A percentile compares a stretch with the other conserved stretches of the same genome.
Evolutionary conservation across 2,329 filamentous ascomycete genomes (phyloP).

Genomic region (Fusarium albosuccineum): DNA sequence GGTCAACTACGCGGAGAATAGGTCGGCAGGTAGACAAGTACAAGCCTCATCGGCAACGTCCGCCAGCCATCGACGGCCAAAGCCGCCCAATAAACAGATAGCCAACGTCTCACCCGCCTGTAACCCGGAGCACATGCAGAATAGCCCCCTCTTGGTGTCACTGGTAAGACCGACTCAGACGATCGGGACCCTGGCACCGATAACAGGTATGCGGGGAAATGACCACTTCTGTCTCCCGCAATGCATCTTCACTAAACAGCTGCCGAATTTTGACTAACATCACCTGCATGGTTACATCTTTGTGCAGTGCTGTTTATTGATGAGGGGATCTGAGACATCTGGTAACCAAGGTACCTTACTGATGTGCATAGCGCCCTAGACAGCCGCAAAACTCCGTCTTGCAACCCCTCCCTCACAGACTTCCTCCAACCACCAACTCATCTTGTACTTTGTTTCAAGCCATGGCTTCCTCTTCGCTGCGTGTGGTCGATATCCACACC

Average conservation of each 20-base stretch:
- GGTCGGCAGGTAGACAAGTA: neutral
- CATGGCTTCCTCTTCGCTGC: constrained; percentile 53
- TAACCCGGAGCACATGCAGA: no score
- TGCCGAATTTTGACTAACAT: neutral
- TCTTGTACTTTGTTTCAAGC: neutral
- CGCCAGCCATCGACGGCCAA: constrained; percentile 6
- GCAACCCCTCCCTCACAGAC: neutral
- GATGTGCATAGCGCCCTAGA: neutral
- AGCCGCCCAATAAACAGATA: neutral
- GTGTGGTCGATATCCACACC: constrained; percentile 75
- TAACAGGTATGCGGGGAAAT: constrained; percentile 27
- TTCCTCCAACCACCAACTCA: neutral
- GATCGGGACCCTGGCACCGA: constrained; percentile 21
- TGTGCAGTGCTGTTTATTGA: constrained; percentile 18
- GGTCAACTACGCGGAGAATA: no score
- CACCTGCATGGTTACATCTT: neutral
- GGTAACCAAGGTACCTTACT: constrained; percentile 10
- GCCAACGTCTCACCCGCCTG: no score
- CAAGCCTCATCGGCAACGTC: neutral
- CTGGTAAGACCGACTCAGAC: constrained; percentile 32
- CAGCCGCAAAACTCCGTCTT: neutral
- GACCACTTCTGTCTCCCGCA: constrained; percentile 10
- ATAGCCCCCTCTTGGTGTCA: constrained; percentile 13
- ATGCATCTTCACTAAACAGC: neutral
- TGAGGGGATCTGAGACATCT: constrained; percentile 21